Evolutionary conservation across 352 stramenopile genomes (phyloP).

Genomic region (Globisporangium mamillatum): DNA sequence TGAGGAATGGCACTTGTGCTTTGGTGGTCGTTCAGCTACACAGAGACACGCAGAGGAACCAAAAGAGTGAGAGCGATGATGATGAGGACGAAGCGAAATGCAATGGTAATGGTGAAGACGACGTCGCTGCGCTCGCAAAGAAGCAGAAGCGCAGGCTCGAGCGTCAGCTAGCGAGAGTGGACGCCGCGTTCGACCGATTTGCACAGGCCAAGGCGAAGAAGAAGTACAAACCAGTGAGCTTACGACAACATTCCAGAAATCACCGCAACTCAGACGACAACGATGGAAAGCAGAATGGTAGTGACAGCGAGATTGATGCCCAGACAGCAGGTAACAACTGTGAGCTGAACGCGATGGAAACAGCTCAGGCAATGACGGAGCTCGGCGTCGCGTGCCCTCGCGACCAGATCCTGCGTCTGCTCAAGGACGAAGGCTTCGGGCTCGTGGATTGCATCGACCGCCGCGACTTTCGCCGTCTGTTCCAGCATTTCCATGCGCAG

Average conservation of each 20-base stretch:
- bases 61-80: conserved; percentile 12
- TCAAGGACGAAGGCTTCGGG: conserved; percentile 46
- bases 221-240: background rate
- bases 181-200: conserved; percentile 24
- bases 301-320: conserved; percentile 18
- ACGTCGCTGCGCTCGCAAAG: background rate
- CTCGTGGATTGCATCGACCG: conserved; percentile 34
- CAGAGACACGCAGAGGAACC: conserved; percentile 3
- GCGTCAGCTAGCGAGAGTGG: conserved; percentile 14
- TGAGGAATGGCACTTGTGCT: no score
- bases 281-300: conserved; percentile 32
- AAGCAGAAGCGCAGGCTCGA: conserved; percentile 14
- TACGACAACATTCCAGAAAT: background rate
- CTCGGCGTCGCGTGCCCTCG: conserved; percentile 56
- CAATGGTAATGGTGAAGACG: background rate
- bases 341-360: conserved; percentile 43
- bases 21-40: no score
- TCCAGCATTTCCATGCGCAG: conserved; percentile 41
- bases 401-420: conserved; percentile 56
- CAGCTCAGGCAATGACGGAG: conserved; percentile 68
- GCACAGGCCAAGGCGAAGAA: background rate
- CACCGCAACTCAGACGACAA: conserved; percentile 16
- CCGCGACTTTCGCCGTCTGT: conserved; percentile 32
- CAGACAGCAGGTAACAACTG: background rate
- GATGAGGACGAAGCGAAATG: conserved; percentile 8